These are phyloP conservation scores for Cryptococcus sp. DNA, from an alignment of 1,284 basidiomycete species.

Conservation along the genomic window DNA sequence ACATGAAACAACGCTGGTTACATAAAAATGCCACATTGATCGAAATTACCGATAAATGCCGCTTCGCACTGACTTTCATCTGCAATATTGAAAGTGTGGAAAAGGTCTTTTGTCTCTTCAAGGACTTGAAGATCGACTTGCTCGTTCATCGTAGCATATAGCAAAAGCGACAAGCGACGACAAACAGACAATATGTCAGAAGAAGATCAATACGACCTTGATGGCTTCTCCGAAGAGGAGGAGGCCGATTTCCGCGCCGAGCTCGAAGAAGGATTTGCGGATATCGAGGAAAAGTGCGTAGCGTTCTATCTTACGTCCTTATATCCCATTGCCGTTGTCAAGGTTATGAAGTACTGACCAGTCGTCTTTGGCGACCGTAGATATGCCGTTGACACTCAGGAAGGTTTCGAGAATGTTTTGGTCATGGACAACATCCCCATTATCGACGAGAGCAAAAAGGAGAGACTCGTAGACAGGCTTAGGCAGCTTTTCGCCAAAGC, in stretches of 20 bases:
- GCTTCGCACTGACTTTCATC: no score
- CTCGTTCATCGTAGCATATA: no score
- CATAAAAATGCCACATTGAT: no score
- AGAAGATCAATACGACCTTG: constrained; percentile 5
- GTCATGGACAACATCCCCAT: constrained; percentile 84
- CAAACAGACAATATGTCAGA: constrained; percentile 13
- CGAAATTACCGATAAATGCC: no score
- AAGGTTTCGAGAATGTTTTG: constrained; percentile 81
- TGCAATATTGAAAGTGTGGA: no score
- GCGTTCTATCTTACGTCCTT: background rate
- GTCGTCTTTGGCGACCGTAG: constrained; percentile 53
- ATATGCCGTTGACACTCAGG: constrained; percentile 73
- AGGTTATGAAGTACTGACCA: background rate
- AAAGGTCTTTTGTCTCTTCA: no score
- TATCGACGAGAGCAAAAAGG: constrained; percentile 78
- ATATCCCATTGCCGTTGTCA: background rate
- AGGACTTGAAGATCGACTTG: no score
- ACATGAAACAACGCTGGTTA: no score
- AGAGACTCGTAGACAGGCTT: constrained; percentile 75
- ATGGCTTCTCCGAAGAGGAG: constrained; percentile 48
- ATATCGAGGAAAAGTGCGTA: constrained; percentile 87
- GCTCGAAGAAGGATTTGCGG: constrained; percentile 63
- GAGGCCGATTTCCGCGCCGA: constrained; percentile 73
- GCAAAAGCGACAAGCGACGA: no score
- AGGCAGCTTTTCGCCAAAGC: constrained; percentile 78